phyloP scores from a whole-genome alignment of 371 early-diverging fungal species.

The Rhizopus microsporus region DNA sequence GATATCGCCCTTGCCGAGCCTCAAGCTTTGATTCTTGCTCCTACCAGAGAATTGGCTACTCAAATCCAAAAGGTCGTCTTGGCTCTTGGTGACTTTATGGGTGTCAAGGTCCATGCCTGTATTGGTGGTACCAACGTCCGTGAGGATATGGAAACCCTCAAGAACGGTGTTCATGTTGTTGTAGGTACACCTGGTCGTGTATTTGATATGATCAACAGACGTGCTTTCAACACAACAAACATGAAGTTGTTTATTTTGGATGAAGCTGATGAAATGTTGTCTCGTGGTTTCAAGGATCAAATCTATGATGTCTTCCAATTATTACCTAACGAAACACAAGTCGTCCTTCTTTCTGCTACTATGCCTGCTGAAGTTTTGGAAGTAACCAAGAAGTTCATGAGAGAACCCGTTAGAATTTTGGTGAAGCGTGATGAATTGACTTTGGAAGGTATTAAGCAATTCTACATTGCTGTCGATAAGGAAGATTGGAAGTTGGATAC shows the following conservation, averaged over 20 bases:
- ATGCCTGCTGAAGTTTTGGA: slow-evolving; percentile 92
- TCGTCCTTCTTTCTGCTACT: slow-evolving; percentile 91
- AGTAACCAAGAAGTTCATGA: slow-evolving; percentile 91
- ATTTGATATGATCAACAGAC: slow-evolving; percentile 88
- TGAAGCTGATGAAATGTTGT: slow-evolving; percentile 97
- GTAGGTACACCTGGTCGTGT: slow-evolving; percentile 97
- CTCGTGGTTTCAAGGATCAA: slow-evolving; percentile 93
- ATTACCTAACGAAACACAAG: slow-evolving; percentile 83
- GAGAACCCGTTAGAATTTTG: slow-evolving; percentile 89
- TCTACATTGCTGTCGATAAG: slow-evolving; percentile 90
- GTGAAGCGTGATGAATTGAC: slow-evolving; percentile 97
- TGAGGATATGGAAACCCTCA: slow-evolving; percentile 77
- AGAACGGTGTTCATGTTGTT: slow-evolving; percentile 76
- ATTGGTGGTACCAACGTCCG: slow-evolving; percentile 90
- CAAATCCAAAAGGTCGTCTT: slow-evolving; percentile 88
- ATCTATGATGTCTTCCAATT: slow-evolving; percentile 91
- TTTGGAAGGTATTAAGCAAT: slow-evolving; percentile 94
- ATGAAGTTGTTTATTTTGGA: slow-evolving; percentile 95
- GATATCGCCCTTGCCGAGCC: slow-evolving; percentile 70
- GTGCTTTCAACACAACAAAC: slow-evolving; percentile 71
- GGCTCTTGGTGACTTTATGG: slow-evolving; percentile 85
- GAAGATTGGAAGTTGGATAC: slow-evolving; percentile 92
- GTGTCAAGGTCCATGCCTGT: slow-evolving; percentile 79
- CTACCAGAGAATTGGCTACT: slow-evolving; percentile 92
- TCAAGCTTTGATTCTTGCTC: slow-evolving; percentile 90